Percentiles rank a stretch among this genome's conserved stretches.
Conservation (phyloP, 2,329 filamentous ascomycete species). For the Colletotrichum spinosum region DNA sequence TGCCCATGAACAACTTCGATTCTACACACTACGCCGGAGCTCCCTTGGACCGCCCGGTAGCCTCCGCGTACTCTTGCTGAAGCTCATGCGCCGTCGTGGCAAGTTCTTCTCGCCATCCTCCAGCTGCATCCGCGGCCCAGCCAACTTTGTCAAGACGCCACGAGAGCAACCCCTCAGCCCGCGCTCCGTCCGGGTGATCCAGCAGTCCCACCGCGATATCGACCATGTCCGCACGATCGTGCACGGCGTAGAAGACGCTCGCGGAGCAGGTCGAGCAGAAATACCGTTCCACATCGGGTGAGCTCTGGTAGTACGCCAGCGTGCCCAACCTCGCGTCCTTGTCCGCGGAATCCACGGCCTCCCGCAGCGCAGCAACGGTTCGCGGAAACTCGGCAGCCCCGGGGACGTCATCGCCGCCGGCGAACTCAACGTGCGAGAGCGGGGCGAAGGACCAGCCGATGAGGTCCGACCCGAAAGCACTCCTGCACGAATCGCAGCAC, state of each 20-base stretch:
- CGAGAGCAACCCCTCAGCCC: constrained; percentile 56
- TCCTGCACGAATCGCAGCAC: constrained; percentile 60
- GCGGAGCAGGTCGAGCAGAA: constrained; percentile 62
- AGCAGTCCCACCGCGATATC: constrained; percentile 60
- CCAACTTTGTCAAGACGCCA: constrained; percentile 53
- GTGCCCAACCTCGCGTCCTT: constrained; percentile 55
- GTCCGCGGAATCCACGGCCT: constrained; percentile 43
- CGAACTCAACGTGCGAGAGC: constrained; percentile 53
- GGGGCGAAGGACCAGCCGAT: constrained; percentile 58
- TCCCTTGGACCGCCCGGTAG: neutral
- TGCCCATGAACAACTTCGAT: too few species aligned
- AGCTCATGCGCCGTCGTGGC: constrained; percentile 43
- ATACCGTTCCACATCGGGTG: constrained; percentile 57
- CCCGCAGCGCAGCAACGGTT: constrained; percentile 47
- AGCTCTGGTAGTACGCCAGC: constrained; percentile 56
- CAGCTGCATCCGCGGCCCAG: constrained; percentile 49
- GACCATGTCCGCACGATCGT: constrained; percentile 51
- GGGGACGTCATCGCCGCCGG: constrained; percentile 19
- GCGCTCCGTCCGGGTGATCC: constrained; percentile 55
- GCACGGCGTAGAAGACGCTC: constrained; percentile 56
- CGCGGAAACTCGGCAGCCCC: constrained; percentile 44
- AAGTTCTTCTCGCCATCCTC: constrained; percentile 55
- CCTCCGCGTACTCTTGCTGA: constrained; percentile 1
- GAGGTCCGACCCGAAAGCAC: constrained; percentile 55
- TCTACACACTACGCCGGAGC: too few species aligned